Evolutionary conservation across 164 flowering plant species (phyloP).

Genomic region (Hamamelis virginiana): DNA sequence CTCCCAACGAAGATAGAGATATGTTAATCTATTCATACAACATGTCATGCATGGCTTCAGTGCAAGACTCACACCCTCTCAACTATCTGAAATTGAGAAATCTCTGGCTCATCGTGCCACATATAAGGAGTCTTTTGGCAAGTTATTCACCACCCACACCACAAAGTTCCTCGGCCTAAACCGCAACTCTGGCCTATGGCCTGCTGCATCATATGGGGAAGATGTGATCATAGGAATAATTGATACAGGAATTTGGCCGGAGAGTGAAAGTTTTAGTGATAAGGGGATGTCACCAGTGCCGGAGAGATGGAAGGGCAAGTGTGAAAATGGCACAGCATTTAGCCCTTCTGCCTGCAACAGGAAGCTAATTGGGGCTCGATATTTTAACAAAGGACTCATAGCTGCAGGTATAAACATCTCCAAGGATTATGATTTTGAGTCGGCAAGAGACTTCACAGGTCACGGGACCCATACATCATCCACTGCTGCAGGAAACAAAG

Average conservation of each 20-base stretch:
- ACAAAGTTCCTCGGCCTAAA: constrained; percentile 20
- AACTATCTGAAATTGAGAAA: constrained; percentile 21
- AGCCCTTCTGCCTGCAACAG: constrained; percentile 22
- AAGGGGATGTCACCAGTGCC: constrained; percentile 15
- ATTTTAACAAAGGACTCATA: constrained; percentile 29
- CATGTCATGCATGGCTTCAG: constrained; percentile 33
- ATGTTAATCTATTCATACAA: constrained; percentile 22
- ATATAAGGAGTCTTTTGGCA: constrained; percentile 10
- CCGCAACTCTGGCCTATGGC: constrained; percentile 9
- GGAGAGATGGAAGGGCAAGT: constrained; percentile 28
- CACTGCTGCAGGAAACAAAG: constrained; percentile 41
- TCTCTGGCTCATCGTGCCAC: constrained; percentile 22
- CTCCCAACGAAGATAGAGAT: constrained; percentile 2
- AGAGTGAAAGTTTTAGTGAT: constrained; percentile 10
- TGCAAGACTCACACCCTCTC: constrained; percentile 20
- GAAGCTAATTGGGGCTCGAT: constrained; percentile 35
- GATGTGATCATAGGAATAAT: constrained; percentile 29
- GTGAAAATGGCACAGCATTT: constrained; percentile 24
- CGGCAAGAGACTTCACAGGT: constrained; percentile 33
- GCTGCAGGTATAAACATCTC: constrained; percentile 16
- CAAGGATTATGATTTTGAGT: constrained; percentile 18
- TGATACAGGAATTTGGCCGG: constrained; percentile 11
- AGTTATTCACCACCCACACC: constrained; percentile 24
- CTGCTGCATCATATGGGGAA: constrained; percentile 26
- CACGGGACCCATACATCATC: constrained; percentile 47